Base-by-base conservation (phyloP, 2,329 filamentous ascomycete species). In the Cercospora zeina region DNA sequence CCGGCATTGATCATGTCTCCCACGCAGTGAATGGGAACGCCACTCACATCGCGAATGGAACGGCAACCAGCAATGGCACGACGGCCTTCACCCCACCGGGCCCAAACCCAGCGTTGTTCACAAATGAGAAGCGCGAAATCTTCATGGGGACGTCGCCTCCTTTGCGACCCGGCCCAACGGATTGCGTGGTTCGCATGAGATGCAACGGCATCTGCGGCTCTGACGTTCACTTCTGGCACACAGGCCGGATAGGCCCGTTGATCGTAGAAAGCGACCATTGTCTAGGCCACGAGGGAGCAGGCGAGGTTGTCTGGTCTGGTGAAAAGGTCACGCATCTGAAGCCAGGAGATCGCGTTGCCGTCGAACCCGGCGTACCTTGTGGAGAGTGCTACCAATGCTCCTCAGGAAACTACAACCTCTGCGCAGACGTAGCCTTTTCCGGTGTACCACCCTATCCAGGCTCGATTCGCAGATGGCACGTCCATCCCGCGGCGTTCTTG, bases 391-490 rank as follows among this genome's bases (percentile, higher is more conserved):
- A 62, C 61, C 81, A 85, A 71, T 97, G 93, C 81, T 88, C 90
- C 65, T 81, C 83, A 33, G 93, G 93, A 61, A 84, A 86, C 70
- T 97, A 97, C 81, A 96, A 97, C 77, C 86, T 97, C 21, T 97
- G 93, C 78, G 83, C 85, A 10, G 82, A 89, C 54, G 96, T 97
- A 88, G 80, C 79, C 31, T 97, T 97, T 75, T 92, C 92, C 19
- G 93, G 93, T 0, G 96, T 93, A 13, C 93, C 93, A 19, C 93
- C 93, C 2, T 86, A 89, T 75, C 86, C 58, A 74, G 93, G 93
- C 49, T 96, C 93, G 1, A 81, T 97, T 58, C 88, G 92, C 0
- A 89, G 91, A 54, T 96, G 93, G 81, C 96, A 93, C 81, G 75
- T 82, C 14, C 83, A 93, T 4, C 90, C 92, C 0, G 85, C 88